Conservation (phyloP, 306 rosid genomes). For the Hippophae tibetana region DNA sequence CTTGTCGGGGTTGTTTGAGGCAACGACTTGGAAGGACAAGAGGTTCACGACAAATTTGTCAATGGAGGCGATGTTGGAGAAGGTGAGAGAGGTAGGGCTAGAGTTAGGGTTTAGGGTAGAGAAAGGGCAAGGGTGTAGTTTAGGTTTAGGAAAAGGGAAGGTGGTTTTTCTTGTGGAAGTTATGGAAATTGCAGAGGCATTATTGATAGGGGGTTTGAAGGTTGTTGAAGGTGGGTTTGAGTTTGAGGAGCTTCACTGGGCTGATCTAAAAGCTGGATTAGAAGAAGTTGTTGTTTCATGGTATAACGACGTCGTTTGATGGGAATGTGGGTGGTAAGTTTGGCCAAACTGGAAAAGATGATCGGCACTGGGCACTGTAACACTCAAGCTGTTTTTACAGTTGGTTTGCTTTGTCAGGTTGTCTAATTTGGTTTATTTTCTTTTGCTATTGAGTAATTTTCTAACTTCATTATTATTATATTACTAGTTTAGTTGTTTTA, state of each 20-base stretch:
- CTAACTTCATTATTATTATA: too few species aligned
- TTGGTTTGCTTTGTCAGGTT: too few species aligned
- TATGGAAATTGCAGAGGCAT: conserved; percentile 32
- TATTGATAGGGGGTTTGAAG: conserved; percentile 46
- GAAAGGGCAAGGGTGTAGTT: conserved; percentile 38
- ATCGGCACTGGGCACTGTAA: too few species aligned
- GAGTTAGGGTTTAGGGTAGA: conserved; percentile 52
- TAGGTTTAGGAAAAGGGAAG: conserved; percentile 60
- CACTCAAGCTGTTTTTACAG: too few species aligned
- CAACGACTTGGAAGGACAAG: conserved; percentile 28
- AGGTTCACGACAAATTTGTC: conserved; percentile 40
- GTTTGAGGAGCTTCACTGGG: conserved; percentile 53
- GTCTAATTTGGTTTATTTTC: too few species aligned
- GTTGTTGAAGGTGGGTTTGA: conserved; percentile 50
- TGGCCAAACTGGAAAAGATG: too few species aligned
- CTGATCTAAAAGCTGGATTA: conserved; percentile 34
- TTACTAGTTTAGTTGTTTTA: too few species aligned
- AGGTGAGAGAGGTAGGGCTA: conserved; percentile 46
- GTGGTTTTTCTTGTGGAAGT: conserved; percentile 45
- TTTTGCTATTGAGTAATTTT: too few species aligned
- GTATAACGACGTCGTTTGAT: conserved; percentile 22
- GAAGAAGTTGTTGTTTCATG: conserved; percentile 50
- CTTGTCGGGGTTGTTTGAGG: conserved; percentile 61
- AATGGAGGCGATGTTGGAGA: conserved; percentile 41
- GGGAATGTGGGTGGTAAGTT: neutral